These are phyloP conservation scores for Puccinia horiana DNA, from an alignment of 1,284 basidiomycete genomes.

Conservation along the genomic window DNA sequence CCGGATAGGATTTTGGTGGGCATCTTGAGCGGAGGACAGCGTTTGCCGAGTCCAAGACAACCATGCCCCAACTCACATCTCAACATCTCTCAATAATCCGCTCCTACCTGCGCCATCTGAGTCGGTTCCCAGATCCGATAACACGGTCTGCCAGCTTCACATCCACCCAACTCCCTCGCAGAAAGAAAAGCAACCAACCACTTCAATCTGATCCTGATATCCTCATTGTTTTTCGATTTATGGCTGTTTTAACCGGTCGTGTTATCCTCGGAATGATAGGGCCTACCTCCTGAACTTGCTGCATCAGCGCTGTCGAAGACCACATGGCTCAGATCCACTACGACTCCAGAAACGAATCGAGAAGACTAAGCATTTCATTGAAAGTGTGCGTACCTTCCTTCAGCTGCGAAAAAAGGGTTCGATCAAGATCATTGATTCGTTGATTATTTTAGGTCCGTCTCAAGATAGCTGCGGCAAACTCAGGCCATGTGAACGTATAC, in stretches of 20 bases:
- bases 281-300: constrained; percentile 41
- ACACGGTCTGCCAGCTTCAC: constrained; percentile 35
- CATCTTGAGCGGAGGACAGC: too few relatives aligned
- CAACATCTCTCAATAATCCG: constrained; percentile 10
- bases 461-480: constrained; percentile 38
- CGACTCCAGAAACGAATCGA: constrained; percentile 24
- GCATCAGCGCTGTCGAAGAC: constrained; percentile 27
- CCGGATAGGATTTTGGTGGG: too few relatives aligned
- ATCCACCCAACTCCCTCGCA: background rate
- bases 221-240: background rate
- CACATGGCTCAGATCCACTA: constrained; percentile 32
- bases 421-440: background rate
- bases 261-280: background rate
- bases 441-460: constrained; percentile 15
- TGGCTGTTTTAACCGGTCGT: background rate
- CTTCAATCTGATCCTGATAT: background rate
- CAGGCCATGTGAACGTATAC: constrained; percentile 33
- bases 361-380: constrained; percentile 27
- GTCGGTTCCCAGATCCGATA: constrained; percentile 22
- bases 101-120: constrained; percentile 37
- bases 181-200: background rate
- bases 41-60: background rate
- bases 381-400: constrained; percentile 17
- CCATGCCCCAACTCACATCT: constrained; percentile 5
- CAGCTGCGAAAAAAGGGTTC: background rate